These are phyloP conservation scores for Lophiotrema nucula DNA, from an alignment of 495 filamentous ascomycete species.

Conservation along the genomic window DNA sequence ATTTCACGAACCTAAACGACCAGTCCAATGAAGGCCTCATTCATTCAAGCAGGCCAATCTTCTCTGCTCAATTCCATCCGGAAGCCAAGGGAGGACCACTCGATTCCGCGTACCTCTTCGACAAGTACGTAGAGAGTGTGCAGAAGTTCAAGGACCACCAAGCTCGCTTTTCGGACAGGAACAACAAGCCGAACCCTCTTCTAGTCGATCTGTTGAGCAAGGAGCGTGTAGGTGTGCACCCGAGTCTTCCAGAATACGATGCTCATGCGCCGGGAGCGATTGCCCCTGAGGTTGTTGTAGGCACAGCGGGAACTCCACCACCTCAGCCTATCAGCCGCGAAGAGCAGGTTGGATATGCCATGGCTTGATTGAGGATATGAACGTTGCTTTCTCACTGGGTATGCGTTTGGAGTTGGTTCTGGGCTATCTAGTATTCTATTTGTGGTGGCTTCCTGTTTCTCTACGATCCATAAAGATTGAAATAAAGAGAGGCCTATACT, in stretches of 20 bases:
- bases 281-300: constrained; percentile 15
- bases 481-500: too few species aligned
- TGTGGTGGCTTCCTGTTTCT: too few species aligned
- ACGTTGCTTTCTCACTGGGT: too few species aligned
- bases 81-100: constrained; percentile 95
- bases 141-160: constrained; percentile 82
- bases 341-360: too few species aligned
- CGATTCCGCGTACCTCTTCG: constrained; percentile 91
- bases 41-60: constrained; percentile 93
- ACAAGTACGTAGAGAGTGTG: constrained; percentile 90
- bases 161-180: constrained; percentile 62
- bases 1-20: constrained; percentile 97
- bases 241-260: constrained; percentile 27
- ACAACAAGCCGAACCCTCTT: constrained; percentile 79
- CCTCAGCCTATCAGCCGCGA: constrained; percentile 29
- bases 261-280: constrained; percentile 17
- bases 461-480: too few species aligned
- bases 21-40: constrained; percentile 93
- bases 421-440: too few species aligned
- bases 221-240: constrained; percentile 82
- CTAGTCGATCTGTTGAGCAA: constrained; percentile 88
- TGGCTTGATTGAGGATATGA: too few species aligned
- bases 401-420: too few species aligned
- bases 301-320: constrained; percentile 4
- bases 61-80: constrained; percentile 97